Conservation (phyloP, 108 stramenopile species). For the Skeletonema potamos region DNA sequence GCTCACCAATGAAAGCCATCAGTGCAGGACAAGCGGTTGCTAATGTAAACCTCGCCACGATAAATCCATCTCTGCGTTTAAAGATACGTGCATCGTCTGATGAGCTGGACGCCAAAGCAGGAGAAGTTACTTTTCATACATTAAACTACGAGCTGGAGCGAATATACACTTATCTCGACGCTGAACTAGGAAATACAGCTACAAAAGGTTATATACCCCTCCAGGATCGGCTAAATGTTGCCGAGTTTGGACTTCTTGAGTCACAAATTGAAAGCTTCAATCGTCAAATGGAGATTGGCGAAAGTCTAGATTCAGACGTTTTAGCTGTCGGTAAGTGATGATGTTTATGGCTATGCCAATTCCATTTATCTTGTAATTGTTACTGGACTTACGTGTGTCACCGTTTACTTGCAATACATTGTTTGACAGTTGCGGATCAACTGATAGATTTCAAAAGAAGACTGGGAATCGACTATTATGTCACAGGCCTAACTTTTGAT, state of each 20-base stretch:
- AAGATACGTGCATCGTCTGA: conserved; percentile 73
- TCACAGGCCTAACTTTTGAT: conserved; percentile 79
- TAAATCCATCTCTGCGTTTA: conserved; percentile 63
- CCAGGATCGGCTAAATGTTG: conserved; percentile 93
- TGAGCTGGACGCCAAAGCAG: conserved; percentile 57
- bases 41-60: conserved; percentile 77
- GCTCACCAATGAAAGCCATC: conserved; percentile 36
- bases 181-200: conserved; percentile 78
- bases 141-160: conserved; percentile 90
- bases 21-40: conserved; percentile 79
- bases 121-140: conserved; percentile 70
- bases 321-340: conserved; percentile 48
- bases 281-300: conserved; percentile 61
- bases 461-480: conserved; percentile 89
- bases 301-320: conserved; percentile 72
- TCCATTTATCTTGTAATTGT: background rate
- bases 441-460: conserved; percentile 89
- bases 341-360: background rate
- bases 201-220: conserved; percentile 81
- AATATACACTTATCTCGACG: conserved; percentile 88
- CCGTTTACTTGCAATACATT: background rate
- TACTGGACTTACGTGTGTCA: background rate
- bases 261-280: conserved; percentile 83
- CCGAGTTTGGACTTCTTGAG: conserved; percentile 95
- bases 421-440: conserved; percentile 58